Percentiles rank a stretch among this genome's conserved stretches.
These are phyloP conservation scores for Oxytropis ochrocephala DNA, from an alignment of 306 rosid species.

Conservation along the genomic window DNA sequence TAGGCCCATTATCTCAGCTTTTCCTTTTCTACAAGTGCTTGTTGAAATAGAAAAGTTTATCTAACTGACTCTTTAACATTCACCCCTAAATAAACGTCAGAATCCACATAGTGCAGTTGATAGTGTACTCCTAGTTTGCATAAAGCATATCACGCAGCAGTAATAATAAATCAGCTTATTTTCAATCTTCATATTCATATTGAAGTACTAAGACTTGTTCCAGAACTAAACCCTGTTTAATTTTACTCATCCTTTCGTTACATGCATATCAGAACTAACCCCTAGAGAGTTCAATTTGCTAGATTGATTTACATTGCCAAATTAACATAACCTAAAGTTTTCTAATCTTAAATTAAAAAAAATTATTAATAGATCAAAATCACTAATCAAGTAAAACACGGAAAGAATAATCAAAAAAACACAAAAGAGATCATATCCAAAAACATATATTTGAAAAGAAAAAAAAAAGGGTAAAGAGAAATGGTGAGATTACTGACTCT, in stretches of 20 bases:
- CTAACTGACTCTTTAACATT: background rate
- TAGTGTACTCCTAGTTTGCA: background rate
- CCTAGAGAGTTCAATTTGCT: background rate
- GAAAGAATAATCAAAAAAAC: background rate
- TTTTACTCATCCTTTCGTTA: background rate
- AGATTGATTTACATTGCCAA: background rate
- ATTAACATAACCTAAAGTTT: background rate
- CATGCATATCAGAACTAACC: background rate
- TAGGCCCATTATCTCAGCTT: too few relatives aligned
- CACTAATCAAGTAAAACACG: background rate
- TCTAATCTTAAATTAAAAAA: background rate
- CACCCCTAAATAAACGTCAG: background rate
- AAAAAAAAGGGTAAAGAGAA: too few relatives aligned
- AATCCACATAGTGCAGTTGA: background rate
- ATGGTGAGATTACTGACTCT: conserved; percentile 33
- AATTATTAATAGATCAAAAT: background rate
- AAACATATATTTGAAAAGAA: background rate
- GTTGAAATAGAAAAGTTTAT: background rate
- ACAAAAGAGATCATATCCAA: background rate
- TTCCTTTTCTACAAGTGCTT: too few relatives aligned
- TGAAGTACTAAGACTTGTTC: background rate
- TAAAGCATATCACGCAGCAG: background rate
- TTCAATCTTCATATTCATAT: background rate
- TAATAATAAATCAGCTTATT: background rate
- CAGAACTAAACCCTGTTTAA: background rate